Percentiles rank a stretch among this genome's conserved stretches.
Conservation (phyloP, 2,329 filamentous ascomycete genomes). For the Fusarium xylarioides region DNA sequence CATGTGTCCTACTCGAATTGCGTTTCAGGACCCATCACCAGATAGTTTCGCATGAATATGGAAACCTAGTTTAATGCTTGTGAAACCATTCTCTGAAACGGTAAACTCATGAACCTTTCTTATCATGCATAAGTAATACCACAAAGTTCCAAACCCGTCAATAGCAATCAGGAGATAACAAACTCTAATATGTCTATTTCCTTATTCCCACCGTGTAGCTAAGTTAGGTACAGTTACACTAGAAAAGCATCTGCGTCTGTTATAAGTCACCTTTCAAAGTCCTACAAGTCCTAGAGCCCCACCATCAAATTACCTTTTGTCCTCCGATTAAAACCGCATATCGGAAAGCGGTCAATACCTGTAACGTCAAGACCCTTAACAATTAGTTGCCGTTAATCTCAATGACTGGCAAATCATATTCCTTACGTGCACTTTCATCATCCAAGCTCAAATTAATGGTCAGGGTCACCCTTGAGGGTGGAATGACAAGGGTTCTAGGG, state of each 20-base stretch:
- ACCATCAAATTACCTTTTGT: not conserved
- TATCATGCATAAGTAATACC: not conserved
- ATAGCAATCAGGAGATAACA: not conserved
- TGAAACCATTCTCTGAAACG: constrained; percentile 32
- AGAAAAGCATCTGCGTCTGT: not conserved
- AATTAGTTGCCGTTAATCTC: constrained; percentile 29
- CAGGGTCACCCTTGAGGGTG: constrained; percentile 28
- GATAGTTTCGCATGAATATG: constrained; percentile 9
- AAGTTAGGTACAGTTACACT: not conserved
- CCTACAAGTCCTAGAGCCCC: constrained; percentile 21
- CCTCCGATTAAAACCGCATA: constrained; percentile 25
- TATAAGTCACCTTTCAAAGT: not conserved
- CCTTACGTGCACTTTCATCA: not conserved
- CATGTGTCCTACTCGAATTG: constrained; percentile 20
- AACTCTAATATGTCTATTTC: not conserved
- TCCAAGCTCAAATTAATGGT: constrained; percentile 31
- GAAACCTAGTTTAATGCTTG: constrained; percentile 5
- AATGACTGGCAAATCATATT: constrained; percentile 22
- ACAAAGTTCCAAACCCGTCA: not conserved
- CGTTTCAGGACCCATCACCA: constrained; percentile 14
- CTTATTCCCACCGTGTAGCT: constrained; percentile 16
- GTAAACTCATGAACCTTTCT: not conserved
- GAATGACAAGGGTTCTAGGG: constrained; percentile 13
- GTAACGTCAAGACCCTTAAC: constrained; percentile 15
- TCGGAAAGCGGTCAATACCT: constrained; percentile 20